Evolutionary conservation across 208 protist genomes (phyloP).

Genomic region (Tritrichomonas musculus): DNA sequence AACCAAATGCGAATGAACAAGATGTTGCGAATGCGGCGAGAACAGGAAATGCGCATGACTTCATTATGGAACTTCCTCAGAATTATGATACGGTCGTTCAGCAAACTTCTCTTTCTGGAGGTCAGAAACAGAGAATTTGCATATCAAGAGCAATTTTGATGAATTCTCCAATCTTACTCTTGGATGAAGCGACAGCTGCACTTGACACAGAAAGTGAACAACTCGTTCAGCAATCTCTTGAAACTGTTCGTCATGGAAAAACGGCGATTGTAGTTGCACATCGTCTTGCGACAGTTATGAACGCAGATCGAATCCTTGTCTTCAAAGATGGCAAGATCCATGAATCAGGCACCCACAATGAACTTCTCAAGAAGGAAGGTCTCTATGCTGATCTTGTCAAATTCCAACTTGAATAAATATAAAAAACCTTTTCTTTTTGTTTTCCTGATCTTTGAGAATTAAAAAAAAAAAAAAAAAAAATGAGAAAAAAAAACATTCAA

Average conservation of each 20-base stretch:
- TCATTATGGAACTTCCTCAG: not conserved
- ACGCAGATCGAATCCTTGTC: slow-evolving; percentile 54
- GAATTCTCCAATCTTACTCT: slow-evolving; percentile 37
- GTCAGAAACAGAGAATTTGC: slow-evolving; percentile 31
- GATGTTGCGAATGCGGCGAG: slow-evolving; percentile 51
- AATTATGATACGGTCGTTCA: not conserved
- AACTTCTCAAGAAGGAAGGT: not conserved
- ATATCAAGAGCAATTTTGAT: not conserved
- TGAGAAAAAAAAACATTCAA: too few species aligned
- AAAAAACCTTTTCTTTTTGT: too few species aligned
- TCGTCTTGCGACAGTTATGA: slow-evolving; percentile 66
- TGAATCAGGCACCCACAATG: slow-evolving; percentile 48
- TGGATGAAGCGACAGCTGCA: slow-evolving; percentile 67
- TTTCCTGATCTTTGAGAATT: too few species aligned
- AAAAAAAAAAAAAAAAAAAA: too few species aligned
- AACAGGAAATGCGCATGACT: slow-evolving; percentile 33
- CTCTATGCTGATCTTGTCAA: not conserved
- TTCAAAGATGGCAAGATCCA: slow-evolving; percentile 47
- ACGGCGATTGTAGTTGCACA: slow-evolving; percentile 79
- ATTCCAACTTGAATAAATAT: slow-evolving; percentile 21
- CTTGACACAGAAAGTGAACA: slow-evolving; percentile 72
- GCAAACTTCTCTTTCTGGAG: not conserved
- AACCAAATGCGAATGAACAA: slow-evolving; percentile 29
- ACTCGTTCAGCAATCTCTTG: slow-evolving; percentile 66
- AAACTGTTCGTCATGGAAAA: slow-evolving; percentile 62